phyloP scores from a whole-genome alignment of 306 rosid genomes.

The Malus sieversii region DNA sequence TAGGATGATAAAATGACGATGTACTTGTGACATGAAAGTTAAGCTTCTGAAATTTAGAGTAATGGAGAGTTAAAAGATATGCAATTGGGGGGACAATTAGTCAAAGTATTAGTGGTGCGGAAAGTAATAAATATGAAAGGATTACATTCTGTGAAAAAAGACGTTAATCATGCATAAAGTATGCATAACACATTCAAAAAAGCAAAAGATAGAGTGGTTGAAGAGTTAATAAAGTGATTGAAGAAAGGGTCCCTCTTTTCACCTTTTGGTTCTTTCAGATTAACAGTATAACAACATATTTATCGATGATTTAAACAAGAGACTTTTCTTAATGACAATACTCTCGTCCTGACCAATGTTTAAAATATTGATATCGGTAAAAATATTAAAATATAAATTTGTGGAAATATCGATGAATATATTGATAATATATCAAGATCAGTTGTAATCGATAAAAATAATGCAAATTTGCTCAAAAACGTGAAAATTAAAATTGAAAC shows the following conservation, averaged over 20 bases:
- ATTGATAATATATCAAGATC: too few relatives aligned
- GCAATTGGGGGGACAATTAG: background rate
- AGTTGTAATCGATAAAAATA: too few relatives aligned
- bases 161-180: slow-evolving; percentile 16
- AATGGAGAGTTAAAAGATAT: background rate
- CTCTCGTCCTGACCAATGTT: too few relatives aligned
- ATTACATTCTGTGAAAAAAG: background rate
- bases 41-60: background rate
- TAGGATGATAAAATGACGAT: accelerated
- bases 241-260: slow-evolving; percentile 6
- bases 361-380: too few relatives aligned
- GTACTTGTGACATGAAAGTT: accelerated
- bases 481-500: too few relatives aligned
- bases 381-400: too few relatives aligned
- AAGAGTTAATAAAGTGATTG: slow-evolving; percentile 19
- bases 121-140: slow-evolving; percentile 4
- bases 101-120: slow-evolving; percentile 4
- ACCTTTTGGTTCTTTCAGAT: background rate
- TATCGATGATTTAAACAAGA: background rate
- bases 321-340: background rate
- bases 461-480: too few relatives aligned
- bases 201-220: background rate
- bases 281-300: background rate
- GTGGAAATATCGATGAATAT: too few relatives aligned
- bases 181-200: background rate